Percentiles rank a stretch among this genome's conserved stretches.
phyloP scores from a whole-genome alignment of 371 early-diverging fungal genomes.

The Vairimorpha necatrix region DNA sequence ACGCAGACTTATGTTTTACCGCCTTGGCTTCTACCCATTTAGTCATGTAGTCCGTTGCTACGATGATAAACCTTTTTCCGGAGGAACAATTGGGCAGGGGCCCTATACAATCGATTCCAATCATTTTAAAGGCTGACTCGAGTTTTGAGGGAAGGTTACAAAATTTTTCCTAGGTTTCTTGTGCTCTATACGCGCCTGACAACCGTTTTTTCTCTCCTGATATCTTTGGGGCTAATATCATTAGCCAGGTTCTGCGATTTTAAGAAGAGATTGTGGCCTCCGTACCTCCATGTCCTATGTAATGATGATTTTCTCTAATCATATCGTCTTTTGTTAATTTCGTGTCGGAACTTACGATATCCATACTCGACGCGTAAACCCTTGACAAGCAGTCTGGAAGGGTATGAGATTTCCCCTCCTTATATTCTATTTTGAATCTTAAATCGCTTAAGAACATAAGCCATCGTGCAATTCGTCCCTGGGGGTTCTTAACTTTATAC shows the following conservation, averaged over 20 bases:
- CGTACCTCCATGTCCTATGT: not conserved
- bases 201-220: too few species aligned
- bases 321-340: not conserved
- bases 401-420: too few species aligned
- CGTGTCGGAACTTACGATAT: not conserved
- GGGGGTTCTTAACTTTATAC: not conserved
- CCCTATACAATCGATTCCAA: slow-evolving; percentile 64
- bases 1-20: slow-evolving; percentile 43
- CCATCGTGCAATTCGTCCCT: not conserved
- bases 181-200: too few species aligned
- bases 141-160: too few species aligned
- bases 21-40: slow-evolving; percentile 64
- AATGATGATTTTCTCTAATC: not conserved
- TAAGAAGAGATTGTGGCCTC: not conserved
- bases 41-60: slow-evolving; percentile 64
- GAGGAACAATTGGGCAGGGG: slow-evolving; percentile 38
- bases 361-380: too few species aligned
- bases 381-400: too few species aligned
- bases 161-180: too few species aligned
- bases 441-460: not conserved
- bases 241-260: too few species aligned
- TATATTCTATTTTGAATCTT: slow-evolving; percentile 3
- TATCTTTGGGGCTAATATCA: too few species aligned
- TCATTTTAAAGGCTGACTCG: slow-evolving; percentile 47
- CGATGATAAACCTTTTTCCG: slow-evolving; percentile 63